Evolutionary conservation across 345 rosid genomes (phyloP), one percentile per base, ranked within the genome.

Genomic region (Euphorbia peplus): DNA sequence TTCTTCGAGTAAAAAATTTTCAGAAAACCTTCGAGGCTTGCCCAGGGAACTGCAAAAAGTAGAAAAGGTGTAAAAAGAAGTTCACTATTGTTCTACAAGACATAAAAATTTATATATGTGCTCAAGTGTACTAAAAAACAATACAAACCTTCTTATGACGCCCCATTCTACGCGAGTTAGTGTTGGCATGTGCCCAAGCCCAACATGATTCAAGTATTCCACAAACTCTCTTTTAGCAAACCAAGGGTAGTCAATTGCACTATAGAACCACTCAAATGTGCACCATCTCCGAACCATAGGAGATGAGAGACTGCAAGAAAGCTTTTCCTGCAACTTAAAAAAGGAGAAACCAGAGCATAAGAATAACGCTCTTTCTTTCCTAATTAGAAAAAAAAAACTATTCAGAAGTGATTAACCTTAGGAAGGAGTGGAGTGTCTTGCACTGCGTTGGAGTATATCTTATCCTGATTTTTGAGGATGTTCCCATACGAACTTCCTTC

Each of bases 191-290:
- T 72, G 76, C 18, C 76, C 76, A 68, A 76, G 80, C 8, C 76
- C 76, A 50, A 76, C 80, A 62, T 76, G 80, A 67, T 67, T 72
- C 24, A 76, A 68, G 63, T 76, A 76, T 41, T 76, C 80, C 21
- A 76, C 80, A 76, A 76, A 76, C 73, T 72, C 80, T 68, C 70
- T 63, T 54, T 68, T 72, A 26, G 76, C 67, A 67, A 76, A 76
- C 80, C 80, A 76, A 56, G 80, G 80, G 76, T 68, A 76, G 72
- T 76, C 80, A 58, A 76, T 73, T 25, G 80, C 80, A 57, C 76
- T 76, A 39, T 68, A 76, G 26, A 76, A 76, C 80, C 80, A 76
- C 70, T 76, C 80, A 68, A 50, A 76, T 55, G 54, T 50, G 58
- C 76, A 76, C 80, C 80, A 76, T 63, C 76, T 67, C 2, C 70